Conservation (phyloP, 805 yeast species). For the Starmerella floris region DNA sequence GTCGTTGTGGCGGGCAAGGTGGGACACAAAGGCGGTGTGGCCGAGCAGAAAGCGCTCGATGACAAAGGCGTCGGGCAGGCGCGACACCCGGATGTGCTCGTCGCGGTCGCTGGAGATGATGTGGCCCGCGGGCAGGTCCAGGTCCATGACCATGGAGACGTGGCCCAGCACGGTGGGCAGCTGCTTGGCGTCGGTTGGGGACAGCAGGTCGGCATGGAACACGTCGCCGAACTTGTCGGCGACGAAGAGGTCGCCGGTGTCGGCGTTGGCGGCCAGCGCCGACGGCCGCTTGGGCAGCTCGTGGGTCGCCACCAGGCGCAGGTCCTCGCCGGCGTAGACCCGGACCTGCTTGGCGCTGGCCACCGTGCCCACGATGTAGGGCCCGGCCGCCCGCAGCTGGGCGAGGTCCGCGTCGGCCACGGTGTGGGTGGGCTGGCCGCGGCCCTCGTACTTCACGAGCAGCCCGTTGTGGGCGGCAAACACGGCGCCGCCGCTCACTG, state of each 20-base stretch:
- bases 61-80: slow-evolving; percentile 63
- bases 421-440: neutral
- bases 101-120: slow-evolving; percentile 83
- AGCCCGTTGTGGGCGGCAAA: slow-evolving; percentile 1
- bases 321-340: slow-evolving; percentile 36
- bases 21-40: slow-evolving; percentile 69
- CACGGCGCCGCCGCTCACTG: neutral
- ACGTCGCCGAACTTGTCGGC: slow-evolving; percentile 98
- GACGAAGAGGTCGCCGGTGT: slow-evolving; percentile 40
- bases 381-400: slow-evolving; percentile 41
- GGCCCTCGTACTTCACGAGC: neutral
- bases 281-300: slow-evolving; percentile 87
- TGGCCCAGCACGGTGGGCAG: slow-evolving; percentile 74
- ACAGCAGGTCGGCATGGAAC: slow-evolving; percentile 37
- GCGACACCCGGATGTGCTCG: slow-evolving; percentile 80
- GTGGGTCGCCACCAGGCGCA: slow-evolving; percentile 51
- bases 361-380: slow-evolving; percentile 51
- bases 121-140: slow-evolving; percentile 33
- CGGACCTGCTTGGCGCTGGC: slow-evolving; percentile 75
- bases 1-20: slow-evolving; percentile 45
- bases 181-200: slow-evolving; percentile 26
- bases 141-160: slow-evolving; percentile 87
- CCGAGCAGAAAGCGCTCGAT: slow-evolving; percentile 79
- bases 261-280: slow-evolving; percentile 57
- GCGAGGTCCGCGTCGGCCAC: slow-evolving; percentile 31